Evolutionary conservation across 2,329 filamentous ascomycete species (phyloP).

Genomic region (Boeremia exigua): DNA sequence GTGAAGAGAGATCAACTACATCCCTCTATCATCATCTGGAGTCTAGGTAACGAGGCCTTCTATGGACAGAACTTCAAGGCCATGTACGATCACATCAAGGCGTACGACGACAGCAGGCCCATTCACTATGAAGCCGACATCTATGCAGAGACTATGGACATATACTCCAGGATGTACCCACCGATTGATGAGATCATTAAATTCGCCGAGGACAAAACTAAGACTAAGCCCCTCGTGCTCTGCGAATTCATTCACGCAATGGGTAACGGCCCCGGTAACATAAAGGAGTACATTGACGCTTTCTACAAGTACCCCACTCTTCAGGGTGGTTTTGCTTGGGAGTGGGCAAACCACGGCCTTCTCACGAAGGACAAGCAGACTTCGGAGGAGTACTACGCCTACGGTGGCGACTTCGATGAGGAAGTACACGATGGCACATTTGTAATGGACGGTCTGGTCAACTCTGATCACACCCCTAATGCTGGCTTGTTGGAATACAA

Average conservation of each 20-base stretch:
- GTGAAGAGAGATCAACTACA: conserved; percentile 75
- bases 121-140: conserved; percentile 73
- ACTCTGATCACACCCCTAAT: conserved; percentile 51
- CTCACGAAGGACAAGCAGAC: conserved; percentile 48
- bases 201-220: conserved; percentile 51
- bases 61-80: conserved; percentile 71
- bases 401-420: conserved; percentile 54
- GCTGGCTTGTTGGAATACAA: conserved; percentile 53
- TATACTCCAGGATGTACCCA: conserved; percentile 73
- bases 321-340: conserved; percentile 65
- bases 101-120: conserved; percentile 63
- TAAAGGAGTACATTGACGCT: conserved; percentile 70
- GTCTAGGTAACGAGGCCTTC: conserved; percentile 75
- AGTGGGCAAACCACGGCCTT: conserved; percentile 55
- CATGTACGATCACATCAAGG: conserved; percentile 69
- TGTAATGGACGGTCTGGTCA: conserved; percentile 53
- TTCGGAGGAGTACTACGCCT: conserved; percentile 50
- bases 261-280: conserved; percentile 74
- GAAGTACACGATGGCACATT: conserved; percentile 52
- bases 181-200: conserved; percentile 58
- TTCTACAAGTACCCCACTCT: conserved; percentile 67
- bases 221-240: conserved; percentile 62
- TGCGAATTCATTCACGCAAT: conserved; percentile 68
- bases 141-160: conserved; percentile 65
- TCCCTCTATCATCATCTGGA: conserved; percentile 74